Evolutionary conservation across 1,284 basidiomycete genomes (phyloP).

Genomic region (Leccinum brunneo-olivaceum): DNA sequence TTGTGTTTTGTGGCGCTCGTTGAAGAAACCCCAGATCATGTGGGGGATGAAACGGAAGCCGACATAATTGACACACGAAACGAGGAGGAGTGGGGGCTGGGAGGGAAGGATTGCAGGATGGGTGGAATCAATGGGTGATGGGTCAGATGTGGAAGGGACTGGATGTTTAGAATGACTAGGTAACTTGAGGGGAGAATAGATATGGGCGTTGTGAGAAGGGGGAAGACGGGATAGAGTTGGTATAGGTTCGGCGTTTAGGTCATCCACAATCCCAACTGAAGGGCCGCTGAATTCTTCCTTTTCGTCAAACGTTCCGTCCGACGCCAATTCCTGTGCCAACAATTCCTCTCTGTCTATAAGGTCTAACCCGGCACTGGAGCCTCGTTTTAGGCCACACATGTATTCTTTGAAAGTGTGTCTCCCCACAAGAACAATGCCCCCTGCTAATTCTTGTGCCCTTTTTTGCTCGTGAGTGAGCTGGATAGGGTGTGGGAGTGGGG

Average conservation of each 20-base stretch:
- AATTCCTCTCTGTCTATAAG: slow-evolving; percentile 72
- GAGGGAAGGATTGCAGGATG: slow-evolving; percentile 62
- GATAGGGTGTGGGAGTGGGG: slow-evolving; percentile 48
- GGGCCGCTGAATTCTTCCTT: slow-evolving; percentile 30
- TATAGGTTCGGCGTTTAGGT: slow-evolving; percentile 31
- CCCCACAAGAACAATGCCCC: slow-evolving; percentile 85
- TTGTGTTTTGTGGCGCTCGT: slow-evolving; percentile 74
- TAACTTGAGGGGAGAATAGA: slow-evolving; percentile 38
- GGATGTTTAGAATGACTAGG: slow-evolving; percentile 21
- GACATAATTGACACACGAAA: slow-evolving; percentile 83
- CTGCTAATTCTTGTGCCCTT: slow-evolving; percentile 63
- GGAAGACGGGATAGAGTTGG: slow-evolving; percentile 37
- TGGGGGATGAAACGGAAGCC: slow-evolving; percentile 84
- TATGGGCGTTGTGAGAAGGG: slow-evolving; percentile 32
- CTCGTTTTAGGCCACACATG: slow-evolving; percentile 77
- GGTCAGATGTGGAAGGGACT: slow-evolving; percentile 13
- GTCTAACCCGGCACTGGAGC: slow-evolving; percentile 77
- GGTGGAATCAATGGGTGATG: slow-evolving; percentile 25
- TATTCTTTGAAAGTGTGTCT: slow-evolving; percentile 93
- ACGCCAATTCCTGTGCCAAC: slow-evolving; percentile 61
- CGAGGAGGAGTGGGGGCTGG: slow-evolving; percentile 79
- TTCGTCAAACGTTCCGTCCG: slow-evolving; percentile 78
- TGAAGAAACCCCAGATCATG: slow-evolving; percentile 92
- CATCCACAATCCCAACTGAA: slow-evolving; percentile 26
- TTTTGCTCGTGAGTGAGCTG: slow-evolving; percentile 51